A percentile compares a stretch with the other conserved stretches of the same genome.
These are phyloP conservation scores for Solanum etuberosum DNA, from an alignment of 257 asterid genomes.

Conservation along the genomic window DNA sequence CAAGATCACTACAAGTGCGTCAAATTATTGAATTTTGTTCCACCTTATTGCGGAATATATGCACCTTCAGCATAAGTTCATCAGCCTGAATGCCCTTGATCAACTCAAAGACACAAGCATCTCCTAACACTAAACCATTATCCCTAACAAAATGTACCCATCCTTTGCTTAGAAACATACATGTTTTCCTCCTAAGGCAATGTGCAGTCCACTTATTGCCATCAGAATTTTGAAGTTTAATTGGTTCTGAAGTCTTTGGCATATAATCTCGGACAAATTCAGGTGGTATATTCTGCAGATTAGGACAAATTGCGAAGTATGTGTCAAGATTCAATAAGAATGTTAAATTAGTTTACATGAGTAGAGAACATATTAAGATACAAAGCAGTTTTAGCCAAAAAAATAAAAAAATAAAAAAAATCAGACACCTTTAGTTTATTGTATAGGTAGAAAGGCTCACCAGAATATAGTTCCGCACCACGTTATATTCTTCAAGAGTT, in stretches of 20 bases:
- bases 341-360: not conserved
- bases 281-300: constrained; percentile 1
- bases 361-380: not conserved
- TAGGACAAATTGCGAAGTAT: not conserved
- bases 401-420: too few species aligned
- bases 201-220: not conserved
- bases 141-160: not conserved
- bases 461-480: not conserved
- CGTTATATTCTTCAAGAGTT: not conserved
- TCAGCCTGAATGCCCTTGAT: not conserved
- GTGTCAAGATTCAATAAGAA: not conserved
- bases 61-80: not conserved
- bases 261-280: not conserved
- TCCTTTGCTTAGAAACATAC: not conserved
- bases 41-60: not conserved
- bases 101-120: constrained; percentile 4
- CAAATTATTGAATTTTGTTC: not conserved
- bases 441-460: constrained; percentile 4
- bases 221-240: constrained; percentile 3
- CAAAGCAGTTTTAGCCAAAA: not conserved
- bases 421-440: not conserved
- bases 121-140: constrained; percentile 4
- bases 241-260: not conserved
- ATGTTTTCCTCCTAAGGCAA: not conserved
- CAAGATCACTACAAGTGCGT: not conserved